Evolutionary conservation across 164 flowering plant species (phyloP).

Genomic region (Aristolochia contorta): DNA sequence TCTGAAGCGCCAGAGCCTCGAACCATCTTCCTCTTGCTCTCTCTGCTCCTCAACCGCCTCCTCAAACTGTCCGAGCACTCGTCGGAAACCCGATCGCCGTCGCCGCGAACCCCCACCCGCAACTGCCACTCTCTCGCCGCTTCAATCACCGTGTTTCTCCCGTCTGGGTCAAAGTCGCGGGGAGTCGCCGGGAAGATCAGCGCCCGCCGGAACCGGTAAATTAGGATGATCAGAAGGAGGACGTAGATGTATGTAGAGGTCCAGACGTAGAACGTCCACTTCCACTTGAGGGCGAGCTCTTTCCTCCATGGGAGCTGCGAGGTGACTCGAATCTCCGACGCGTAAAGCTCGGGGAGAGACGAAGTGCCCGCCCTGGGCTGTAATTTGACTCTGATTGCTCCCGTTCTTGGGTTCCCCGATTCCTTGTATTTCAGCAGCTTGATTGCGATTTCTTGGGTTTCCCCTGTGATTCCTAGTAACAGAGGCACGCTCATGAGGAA

Average conservation of each 20-base stretch:
- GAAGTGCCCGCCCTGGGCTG: slow-evolving; percentile 56
- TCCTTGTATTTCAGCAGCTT: slow-evolving; percentile 45
- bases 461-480: slow-evolving; percentile 44
- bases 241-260: slow-evolving; percentile 38
- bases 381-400: slow-evolving; percentile 33
- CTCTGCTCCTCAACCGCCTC: slow-evolving; percentile 37
- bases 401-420: slow-evolving; percentile 28
- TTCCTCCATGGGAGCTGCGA: slow-evolving; percentile 68
- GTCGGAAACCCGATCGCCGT: slow-evolving; percentile 11
- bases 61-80: slow-evolving; percentile 26
- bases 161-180: not conserved
- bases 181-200: slow-evolving; percentile 25
- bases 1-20: slow-evolving; percentile 2
- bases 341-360: slow-evolving; percentile 50
- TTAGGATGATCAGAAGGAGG: slow-evolving; percentile 29
- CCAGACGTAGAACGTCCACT: slow-evolving; percentile 75
- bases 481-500: slow-evolving; percentile 54
- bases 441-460: slow-evolving; percentile 41
- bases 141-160: slow-evolving; percentile 5
- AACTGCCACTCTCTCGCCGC: not conserved
- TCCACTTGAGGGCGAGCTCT: slow-evolving; percentile 50
- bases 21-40: slow-evolving; percentile 36
- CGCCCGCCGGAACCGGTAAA: slow-evolving; percentile 31
- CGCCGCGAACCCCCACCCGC: not conserved
- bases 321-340: slow-evolving; percentile 44